These are phyloP conservation scores for Avicennia marina DNA, from an alignment of 257 asterid genomes.

Conservation along the genomic window DNA sequence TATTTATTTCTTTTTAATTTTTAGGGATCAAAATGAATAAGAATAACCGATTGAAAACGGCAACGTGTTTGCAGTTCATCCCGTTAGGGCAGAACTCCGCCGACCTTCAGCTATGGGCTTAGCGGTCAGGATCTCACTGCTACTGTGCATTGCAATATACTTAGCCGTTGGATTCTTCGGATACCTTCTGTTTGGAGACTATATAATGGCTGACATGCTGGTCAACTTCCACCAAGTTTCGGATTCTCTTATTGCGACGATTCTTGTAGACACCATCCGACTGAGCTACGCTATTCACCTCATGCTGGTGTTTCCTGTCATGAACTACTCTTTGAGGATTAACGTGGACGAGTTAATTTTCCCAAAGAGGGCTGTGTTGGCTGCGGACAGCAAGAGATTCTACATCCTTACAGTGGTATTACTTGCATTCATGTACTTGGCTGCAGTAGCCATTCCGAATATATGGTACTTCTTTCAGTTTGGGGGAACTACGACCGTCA, in stretches of 20 bases:
- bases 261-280: slow-evolving; percentile 60
- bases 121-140: slow-evolving; percentile 70
- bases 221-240: slow-evolving; percentile 74
- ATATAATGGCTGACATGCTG: slow-evolving; percentile 93
- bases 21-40: too few species aligned
- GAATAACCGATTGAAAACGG: too few species aligned
- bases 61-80: slow-evolving; percentile 68
- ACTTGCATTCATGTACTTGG: slow-evolving; percentile 54
- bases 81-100: slow-evolving; percentile 90
- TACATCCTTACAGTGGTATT: slow-evolving; percentile 46
- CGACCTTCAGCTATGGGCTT: slow-evolving; percentile 83
- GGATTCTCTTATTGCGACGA: slow-evolving; percentile 36
- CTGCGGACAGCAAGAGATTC: slow-evolving; percentile 49
- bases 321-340: slow-evolving; percentile 82
- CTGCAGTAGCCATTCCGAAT: slow-evolving; percentile 76
- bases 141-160: slow-evolving; percentile 66
- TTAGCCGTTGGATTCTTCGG: slow-evolving; percentile 92
- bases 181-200: slow-evolving; percentile 87
- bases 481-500: slow-evolving; percentile 89
- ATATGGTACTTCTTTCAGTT: slow-evolving; percentile 98
- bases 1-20: not conserved
- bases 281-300: slow-evolving; percentile 91
- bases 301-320: slow-evolving; percentile 96
- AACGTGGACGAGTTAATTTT: slow-evolving; percentile 78
- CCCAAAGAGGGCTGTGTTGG: slow-evolving; percentile 49